Percentiles rank a stretch among this genome's conserved stretches.
phyloP scores from a whole-genome alignment of 1,139 yeast species.

The Nakaseomyces delphensis region DNA sequence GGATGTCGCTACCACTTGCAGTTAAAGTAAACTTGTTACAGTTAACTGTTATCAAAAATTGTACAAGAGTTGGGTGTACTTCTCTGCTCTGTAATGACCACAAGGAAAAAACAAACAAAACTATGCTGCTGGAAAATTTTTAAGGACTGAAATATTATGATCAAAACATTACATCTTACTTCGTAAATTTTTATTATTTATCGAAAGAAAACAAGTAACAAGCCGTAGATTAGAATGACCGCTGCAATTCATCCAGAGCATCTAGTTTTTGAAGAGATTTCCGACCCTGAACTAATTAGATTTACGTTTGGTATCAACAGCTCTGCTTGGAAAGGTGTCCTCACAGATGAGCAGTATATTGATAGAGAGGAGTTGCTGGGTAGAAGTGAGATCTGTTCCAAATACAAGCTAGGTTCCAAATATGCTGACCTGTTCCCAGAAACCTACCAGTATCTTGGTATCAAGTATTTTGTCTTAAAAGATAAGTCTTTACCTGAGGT shows the following conservation, averaged over 20 bases:
- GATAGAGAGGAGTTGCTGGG: conserved; percentile 43
- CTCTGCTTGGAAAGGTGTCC: conserved; percentile 44
- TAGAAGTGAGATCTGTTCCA: conserved; percentile 31
- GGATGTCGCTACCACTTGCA: conserved; percentile 1
- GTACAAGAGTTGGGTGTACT: neutral
- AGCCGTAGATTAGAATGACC: conserved; percentile 2
- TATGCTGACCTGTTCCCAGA: conserved; percentile 14
- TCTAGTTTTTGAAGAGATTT: conserved; percentile 15
- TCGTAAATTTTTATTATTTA: too few species aligned
- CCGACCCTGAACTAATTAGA: conserved; percentile 38
- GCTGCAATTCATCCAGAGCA: conserved; percentile 8
- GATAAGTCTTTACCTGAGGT: conserved; percentile 25
- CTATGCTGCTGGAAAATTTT: too few species aligned
- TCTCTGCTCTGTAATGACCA: too few species aligned
- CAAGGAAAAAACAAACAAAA: too few species aligned
- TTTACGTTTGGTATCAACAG: conserved; percentile 44
- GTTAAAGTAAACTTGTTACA: neutral
- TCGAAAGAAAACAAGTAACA: neutral
- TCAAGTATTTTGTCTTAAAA: conserved; percentile 33
- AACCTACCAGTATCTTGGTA: conserved; percentile 26
- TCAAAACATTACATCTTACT: too few species aligned
- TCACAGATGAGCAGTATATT: conserved; percentile 42
- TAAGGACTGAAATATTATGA: too few species aligned
- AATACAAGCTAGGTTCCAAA: neutral
- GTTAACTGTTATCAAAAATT: neutral